phyloP scores from a whole-genome alignment of 1,284 basidiomycete genomes.

The Caloboletus inedulis region DNA sequence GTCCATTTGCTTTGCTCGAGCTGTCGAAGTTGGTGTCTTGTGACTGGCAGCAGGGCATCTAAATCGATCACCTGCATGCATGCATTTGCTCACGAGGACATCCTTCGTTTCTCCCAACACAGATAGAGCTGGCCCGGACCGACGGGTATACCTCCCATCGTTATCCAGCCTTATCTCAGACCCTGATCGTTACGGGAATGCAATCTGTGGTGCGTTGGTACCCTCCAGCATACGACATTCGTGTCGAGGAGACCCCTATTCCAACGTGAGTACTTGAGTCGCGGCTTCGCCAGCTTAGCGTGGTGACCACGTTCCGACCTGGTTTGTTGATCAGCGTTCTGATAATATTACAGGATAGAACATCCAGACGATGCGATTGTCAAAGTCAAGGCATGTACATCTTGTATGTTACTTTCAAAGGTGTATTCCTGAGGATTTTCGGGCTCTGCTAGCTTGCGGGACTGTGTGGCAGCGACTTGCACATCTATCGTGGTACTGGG shows the following conservation, averaged over 20 bases:
- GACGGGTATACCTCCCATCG: not conserved
- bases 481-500: conserved; percentile 68
- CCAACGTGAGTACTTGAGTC: conserved; percentile 57
- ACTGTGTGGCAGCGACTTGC: conserved; percentile 81
- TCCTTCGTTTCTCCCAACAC: not conserved
- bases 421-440: not conserved
- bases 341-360: conserved; percentile 47
- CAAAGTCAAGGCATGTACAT: conserved; percentile 54
- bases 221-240: conserved; percentile 65
- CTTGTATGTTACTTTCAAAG: not conserved
- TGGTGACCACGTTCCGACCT: not conserved
- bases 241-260: conserved; percentile 55
- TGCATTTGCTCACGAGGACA: not conserved
- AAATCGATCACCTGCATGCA: not conserved
- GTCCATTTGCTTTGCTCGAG: not conserved
- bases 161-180: not conserved
- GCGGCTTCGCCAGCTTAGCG: not conserved
- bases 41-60: not conserved
- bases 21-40: not conserved
- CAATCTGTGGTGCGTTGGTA: conserved; percentile 53
- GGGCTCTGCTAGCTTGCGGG: conserved; percentile 53
- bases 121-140: not conserved
- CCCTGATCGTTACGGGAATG: conserved; percentile 7
- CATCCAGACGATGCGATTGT: conserved; percentile 74
- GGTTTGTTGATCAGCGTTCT: not conserved